Evolutionary conservation across 2,329 filamentous ascomycete species (phyloP), one percentile per base, ranked within the genome.

Genomic region (Aspergillus felis): DNA sequence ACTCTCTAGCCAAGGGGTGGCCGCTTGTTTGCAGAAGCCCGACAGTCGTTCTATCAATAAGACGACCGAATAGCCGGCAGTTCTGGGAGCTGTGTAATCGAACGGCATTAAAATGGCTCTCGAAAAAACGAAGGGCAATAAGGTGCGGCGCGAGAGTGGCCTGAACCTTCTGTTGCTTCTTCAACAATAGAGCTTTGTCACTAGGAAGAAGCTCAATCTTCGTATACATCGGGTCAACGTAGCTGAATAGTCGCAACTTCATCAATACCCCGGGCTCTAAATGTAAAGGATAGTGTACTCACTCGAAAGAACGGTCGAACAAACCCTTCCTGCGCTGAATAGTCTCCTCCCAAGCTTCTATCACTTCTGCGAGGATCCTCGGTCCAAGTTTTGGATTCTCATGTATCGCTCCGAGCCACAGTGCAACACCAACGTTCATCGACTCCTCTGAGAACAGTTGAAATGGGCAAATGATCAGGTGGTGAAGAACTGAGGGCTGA

Each of bases 341-440:
- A 3, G 89, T 94, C 57, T 83, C 81, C 73, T 97, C 93, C 91
- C 93, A 99, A 61, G 93, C 90, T 69, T 94, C 89, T 9, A 89
- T 88, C 66, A 97, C 90, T 71, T 96, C 91, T 53, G 87, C 87
- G 32, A 99, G 77, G 56, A 99, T 86, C 59, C 92, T 87, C 8
- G 93, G 84, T 73, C 96, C 92, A 74, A 97, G 87, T 56, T 85
- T 84, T 2, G 92, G 90, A 68, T 96, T 97, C 72, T 99, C 94
- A 67, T 97, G 94, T 68, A 97, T 95, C 14, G 97, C 90, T 27
- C 94, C 94, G 59, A 97, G 86, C 94, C 94, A 99, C 6, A 99
- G 79, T 3, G 94, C 97, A 38, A 97, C 89, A 5, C 94, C 95
- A 52, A 97, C 85, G 71, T 96, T 96, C 71, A 99, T 94, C 1